A percentile compares a stretch with the other conserved stretches of the same genome.
These are phyloP conservation scores for Pholiota conissans DNA, from an alignment of 768 basidiomycete genomes.

Conservation along the genomic window DNA sequence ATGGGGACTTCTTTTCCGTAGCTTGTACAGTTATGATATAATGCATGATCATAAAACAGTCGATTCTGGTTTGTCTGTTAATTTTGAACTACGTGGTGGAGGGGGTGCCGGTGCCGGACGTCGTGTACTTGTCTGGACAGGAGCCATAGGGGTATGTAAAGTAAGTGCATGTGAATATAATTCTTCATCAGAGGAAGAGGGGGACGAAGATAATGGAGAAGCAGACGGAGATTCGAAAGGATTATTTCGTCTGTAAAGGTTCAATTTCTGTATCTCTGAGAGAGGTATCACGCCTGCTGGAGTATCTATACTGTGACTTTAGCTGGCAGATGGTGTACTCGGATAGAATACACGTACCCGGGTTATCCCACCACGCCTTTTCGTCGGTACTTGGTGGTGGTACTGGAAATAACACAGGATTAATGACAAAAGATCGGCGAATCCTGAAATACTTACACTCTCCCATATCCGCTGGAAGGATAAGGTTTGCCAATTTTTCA, in stretches of 20 bases:
- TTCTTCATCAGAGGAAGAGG: slow-evolving; percentile 85
- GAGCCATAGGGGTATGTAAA: slow-evolving; percentile 70
- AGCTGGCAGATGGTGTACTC: background rate
- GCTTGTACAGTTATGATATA: slow-evolving; percentile 8
- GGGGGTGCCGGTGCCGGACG: slow-evolving; percentile 40
- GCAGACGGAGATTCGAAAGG: slow-evolving; percentile 74
- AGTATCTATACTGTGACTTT: slow-evolving; percentile 38
- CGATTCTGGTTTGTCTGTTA: slow-evolving; percentile 10
- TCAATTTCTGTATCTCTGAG: slow-evolving; percentile 35
- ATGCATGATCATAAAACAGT: background rate
- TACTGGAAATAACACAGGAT: slow-evolving; percentile 41
- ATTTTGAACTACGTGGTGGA: slow-evolving; percentile 36
- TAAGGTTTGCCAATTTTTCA: slow-evolving; percentile 65
- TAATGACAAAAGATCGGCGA: background rate
- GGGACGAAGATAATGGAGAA: slow-evolving; percentile 70
- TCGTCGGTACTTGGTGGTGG: slow-evolving; percentile 86
- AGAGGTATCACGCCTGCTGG: slow-evolving; percentile 57
- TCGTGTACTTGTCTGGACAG: slow-evolving; percentile 41
- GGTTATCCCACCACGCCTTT: slow-evolving; percentile 74
- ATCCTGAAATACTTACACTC: slow-evolving; percentile 38
- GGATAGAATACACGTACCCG: slow-evolving; percentile 43
- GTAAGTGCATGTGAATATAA: slow-evolving; percentile 72
- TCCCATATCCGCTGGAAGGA: slow-evolving; percentile 43
- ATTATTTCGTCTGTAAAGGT: slow-evolving; percentile 42
- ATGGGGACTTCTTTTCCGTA: slow-evolving; percentile 2